Base-by-base conservation (phyloP, 1,284 basidiomycete species). In the Rhodotorula sp. region DNA sequence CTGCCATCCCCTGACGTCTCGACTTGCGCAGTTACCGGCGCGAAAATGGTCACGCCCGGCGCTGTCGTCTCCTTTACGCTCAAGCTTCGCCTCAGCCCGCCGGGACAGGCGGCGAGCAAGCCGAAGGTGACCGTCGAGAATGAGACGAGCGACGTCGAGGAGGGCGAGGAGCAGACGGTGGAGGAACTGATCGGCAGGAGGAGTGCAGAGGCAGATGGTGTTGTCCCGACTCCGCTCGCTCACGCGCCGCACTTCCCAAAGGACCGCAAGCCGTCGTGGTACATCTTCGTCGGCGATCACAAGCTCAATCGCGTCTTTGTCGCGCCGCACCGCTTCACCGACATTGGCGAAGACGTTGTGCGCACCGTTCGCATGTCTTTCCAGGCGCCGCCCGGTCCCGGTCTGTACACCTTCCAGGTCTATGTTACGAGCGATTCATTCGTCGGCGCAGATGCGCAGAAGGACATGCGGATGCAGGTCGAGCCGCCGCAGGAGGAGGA, bases 221-320 rank as follows among this genome's bases (percentile, higher is more conserved):
- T 81, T 30, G 80, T 82, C 49, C 77, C 79, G 2, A 81, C 82
- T 49, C 87, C 87, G n/a, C 88, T 84, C 68, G 93, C 89, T 7
- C 92, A 97, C 78, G 91, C 95, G 9, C 95, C 96, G 2, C 86
- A 87, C 79, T 98, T 93, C 90, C 91, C 92, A 64, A 85, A 85
- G 73, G 92, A 88, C 72, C 90, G 91, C 60, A 90, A 89, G 78
- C 90, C 93, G 0, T 84, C 86, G n/a, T 96, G 90, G 90, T 93
- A 91, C 63, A 70, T 78, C 58, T 95, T 98, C 51, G 86, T 96
- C 44, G 92, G 91, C 4, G 96, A 99, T 79, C 88, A 91, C 71
- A 96, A 96, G 81, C 85, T 88, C 24, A 89, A 92, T 81, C 87
- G 90, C 59, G 85, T 97, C 63, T 92, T 98, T 60, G 92, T 99